phyloP scores from a whole-genome alignment of 352 stramenopile species.

The Globisporangium perplexum region DNA sequence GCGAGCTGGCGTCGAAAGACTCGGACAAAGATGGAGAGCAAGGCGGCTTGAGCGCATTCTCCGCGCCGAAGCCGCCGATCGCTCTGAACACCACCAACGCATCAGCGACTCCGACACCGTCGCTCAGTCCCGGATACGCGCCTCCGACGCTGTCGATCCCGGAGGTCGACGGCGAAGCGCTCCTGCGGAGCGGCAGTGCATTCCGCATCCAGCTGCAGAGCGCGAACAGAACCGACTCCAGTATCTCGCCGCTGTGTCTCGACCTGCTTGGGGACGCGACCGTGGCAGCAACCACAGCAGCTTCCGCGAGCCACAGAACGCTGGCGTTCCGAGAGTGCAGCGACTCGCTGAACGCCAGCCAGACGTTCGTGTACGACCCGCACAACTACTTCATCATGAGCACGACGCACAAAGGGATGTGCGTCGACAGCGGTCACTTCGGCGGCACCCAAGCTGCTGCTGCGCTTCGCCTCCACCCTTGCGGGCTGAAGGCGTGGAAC shows the following conservation, averaged over 20 bases:
- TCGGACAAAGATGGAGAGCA: neutral
- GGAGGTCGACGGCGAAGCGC: neutral
- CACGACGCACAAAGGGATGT: neutral
- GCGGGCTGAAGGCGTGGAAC: neutral
- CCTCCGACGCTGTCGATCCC: neutral
- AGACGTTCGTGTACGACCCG: conserved; percentile 11
- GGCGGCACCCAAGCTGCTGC: neutral
- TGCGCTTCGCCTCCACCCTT: neutral
- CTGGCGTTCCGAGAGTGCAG: conserved; percentile 2
- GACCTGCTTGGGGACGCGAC: neutral
- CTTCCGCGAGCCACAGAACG: neutral
- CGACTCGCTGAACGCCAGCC: neutral
- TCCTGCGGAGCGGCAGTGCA: conserved; percentile 3
- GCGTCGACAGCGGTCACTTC: conserved; percentile 6
- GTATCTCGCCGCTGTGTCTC: conserved; percentile 1
- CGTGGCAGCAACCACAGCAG: too few relatives aligned
- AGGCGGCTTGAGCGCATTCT: neutral
- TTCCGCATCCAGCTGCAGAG: conserved; percentile 3
- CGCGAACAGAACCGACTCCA: neutral
- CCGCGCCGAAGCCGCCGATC: neutral
- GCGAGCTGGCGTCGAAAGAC: neutral
- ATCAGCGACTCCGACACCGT: neutral
- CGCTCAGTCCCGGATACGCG: neutral
- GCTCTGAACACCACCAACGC: neutral
- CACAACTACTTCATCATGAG: conserved; percentile 10